phyloP scores from a whole-genome alignment of 2,329 filamentous ascomycete species.

The Chaetomiaceae sp. region DNA sequence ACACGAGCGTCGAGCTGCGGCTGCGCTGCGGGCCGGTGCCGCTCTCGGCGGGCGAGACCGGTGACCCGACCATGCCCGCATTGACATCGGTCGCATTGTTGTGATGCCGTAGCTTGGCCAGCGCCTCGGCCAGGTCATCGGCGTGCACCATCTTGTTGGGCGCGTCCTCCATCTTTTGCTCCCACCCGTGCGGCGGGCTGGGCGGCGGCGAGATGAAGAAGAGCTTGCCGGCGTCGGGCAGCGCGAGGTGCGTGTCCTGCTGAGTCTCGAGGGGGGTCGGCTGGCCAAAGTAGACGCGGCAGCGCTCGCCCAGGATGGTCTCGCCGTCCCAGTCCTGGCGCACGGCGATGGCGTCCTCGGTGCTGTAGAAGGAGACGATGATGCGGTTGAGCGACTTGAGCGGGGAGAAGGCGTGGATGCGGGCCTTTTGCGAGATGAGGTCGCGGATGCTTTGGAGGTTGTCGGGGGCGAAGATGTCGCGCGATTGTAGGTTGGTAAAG shows the following conservation, averaged over 20 bases:
- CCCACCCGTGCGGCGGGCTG: constrained; percentile 64
- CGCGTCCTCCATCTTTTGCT: constrained; percentile 62
- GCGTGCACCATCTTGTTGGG: constrained; percentile 67
- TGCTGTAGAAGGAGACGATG: constrained; percentile 70
- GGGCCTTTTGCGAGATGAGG: constrained; percentile 64
- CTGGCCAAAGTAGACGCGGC: constrained; percentile 66
- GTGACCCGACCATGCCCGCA: constrained; percentile 25
- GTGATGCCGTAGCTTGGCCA: constrained; percentile 56
- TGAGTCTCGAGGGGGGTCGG: constrained; percentile 50
- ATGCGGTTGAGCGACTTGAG: constrained; percentile 81
- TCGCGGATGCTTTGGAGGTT: constrained; percentile 71
- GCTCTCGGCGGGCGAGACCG: constrained; percentile 39
- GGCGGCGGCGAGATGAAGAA: constrained; percentile 71
- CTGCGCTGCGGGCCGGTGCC: constrained; percentile 40
- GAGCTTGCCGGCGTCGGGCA: constrained; percentile 65
- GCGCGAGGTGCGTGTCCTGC: constrained; percentile 55
- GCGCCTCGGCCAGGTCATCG: constrained; percentile 62
- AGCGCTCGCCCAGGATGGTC: constrained; percentile 63
- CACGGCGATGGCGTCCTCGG: constrained; percentile 65
- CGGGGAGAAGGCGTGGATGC: constrained; percentile 73
- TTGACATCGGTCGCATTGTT: constrained; percentile 25
- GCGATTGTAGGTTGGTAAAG: constrained; percentile 72
- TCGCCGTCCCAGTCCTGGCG: constrained; percentile 71
- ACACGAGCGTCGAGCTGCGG: constrained; percentile 62
- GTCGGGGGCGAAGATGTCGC: constrained; percentile 67